Percentiles rank a stretch among this genome's conserved stretches.
Evolutionary conservation across 371 early-diverging fungal species (phyloP).

Genomic region (Mucor velutinosus): DNA sequence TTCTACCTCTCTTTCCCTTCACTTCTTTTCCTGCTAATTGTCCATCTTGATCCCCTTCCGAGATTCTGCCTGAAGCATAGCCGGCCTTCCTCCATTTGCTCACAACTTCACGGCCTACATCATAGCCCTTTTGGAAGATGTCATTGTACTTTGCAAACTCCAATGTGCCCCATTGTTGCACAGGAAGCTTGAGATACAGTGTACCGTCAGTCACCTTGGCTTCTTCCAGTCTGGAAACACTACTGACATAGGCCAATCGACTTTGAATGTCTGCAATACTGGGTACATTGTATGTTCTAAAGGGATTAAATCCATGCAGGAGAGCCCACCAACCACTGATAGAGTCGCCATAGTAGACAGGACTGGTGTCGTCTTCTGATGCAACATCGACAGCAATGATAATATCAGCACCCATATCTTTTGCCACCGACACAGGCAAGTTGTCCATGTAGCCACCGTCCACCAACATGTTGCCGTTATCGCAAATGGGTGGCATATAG

Average conservation of each 20-base stretch:
- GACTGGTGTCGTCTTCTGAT: conserved; percentile 89
- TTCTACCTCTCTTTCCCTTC: conserved; percentile 46
- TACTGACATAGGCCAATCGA: conserved; percentile 95
- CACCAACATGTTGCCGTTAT: conserved; percentile 94
- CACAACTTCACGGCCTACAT: conserved; percentile 83
- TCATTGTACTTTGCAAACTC: conserved; percentile 91
- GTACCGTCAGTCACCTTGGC: conserved; percentile 87
- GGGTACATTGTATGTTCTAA: conserved; percentile 78
- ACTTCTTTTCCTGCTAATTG: conserved; percentile 41
- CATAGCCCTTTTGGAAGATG: conserved; percentile 91
- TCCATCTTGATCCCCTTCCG: conserved; percentile 26
- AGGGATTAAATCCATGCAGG: conserved; percentile 83
- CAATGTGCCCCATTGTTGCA: conserved; percentile 86
- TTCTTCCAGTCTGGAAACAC: conserved; percentile 88
- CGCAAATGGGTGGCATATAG: conserved; percentile 94
- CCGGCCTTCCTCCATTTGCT: conserved; percentile 86
- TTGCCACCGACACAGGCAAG: conserved; percentile 96
- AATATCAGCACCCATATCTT: conserved; percentile 87
- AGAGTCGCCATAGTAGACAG: conserved; percentile 88
- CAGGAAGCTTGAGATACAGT: conserved; percentile 89
- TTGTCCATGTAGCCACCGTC: conserved; percentile 99
- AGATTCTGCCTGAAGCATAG: conserved; percentile 45
- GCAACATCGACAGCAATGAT: conserved; percentile 98
- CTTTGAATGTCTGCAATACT: conserved; percentile 98
- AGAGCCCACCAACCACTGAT: conserved; percentile 95